phyloP scores from a whole-genome alignment of 495 filamentous ascomycete species.

The Aspergillus asperescens region DNA sequence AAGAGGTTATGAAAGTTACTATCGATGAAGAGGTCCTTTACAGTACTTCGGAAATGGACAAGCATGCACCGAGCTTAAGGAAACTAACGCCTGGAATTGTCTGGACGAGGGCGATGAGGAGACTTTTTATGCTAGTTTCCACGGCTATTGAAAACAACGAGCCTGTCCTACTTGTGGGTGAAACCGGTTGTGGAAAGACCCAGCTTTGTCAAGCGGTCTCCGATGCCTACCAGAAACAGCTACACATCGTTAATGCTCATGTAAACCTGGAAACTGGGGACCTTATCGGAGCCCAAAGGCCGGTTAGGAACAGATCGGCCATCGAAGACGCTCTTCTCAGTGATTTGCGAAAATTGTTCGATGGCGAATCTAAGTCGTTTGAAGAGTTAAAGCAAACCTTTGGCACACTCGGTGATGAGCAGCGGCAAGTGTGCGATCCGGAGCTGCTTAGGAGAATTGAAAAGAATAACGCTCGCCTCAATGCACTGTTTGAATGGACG shows the following conservation, averaged over 20 bases:
- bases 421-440: conserved; percentile 38
- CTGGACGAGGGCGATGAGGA: conserved; percentile 92
- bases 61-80: conserved; percentile 36
- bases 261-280: conserved; percentile 97
- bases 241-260: conserved; percentile 93
- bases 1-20: conserved; percentile 82
- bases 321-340: conserved; percentile 59
- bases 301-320: conserved; percentile 73
- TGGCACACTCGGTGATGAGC: conserved; percentile 27
- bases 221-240: conserved; percentile 62
- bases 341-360: conserved; percentile 52
- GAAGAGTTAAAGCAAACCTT: conserved; percentile 49
- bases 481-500: conserved; percentile 91
- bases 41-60: conserved; percentile 52
- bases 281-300: conserved; percentile 90
- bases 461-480: conserved; percentile 54
- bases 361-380: conserved; percentile 29
- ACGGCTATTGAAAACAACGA: conserved; percentile 85
- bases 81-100: conserved; percentile 56
- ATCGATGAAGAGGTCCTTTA: conserved; percentile 74
- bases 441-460: conserved; percentile 54
- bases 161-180: conserved; percentile 88
- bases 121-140: conserved; percentile 79
- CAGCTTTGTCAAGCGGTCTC: conserved; percentile 91
- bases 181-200: conserved; percentile 97